These are phyloP conservation scores for Monosporascus cannonballus DNA, from an alignment of 2,329 filamentous ascomycete genomes.

Conservation along the genomic window DNA sequence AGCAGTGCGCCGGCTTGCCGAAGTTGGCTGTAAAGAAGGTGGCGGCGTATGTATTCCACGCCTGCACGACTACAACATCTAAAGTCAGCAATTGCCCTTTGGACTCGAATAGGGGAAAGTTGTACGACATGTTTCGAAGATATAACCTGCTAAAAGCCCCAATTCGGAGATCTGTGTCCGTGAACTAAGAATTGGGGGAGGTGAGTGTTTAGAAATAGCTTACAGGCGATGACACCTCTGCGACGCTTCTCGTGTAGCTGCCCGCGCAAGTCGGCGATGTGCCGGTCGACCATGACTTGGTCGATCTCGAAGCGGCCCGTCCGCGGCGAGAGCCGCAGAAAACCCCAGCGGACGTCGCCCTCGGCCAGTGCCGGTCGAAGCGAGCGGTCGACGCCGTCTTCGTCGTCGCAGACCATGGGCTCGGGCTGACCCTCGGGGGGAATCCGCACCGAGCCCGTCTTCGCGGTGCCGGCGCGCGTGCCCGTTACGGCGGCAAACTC, in stretches of 20 bases:
- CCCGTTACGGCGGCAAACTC: slow-evolving; percentile 36
- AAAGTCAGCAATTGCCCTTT: no score
- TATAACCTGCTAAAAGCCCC: no score
- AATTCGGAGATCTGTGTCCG: no score
- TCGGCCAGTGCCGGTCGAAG: slow-evolving; percentile 32
- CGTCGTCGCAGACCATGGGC: slow-evolving; percentile 5
- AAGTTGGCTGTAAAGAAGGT: slow-evolving; percentile 42
- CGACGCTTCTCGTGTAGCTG: slow-evolving; percentile 38
- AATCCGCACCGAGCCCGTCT: slow-evolving; percentile 35
- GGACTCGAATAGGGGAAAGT: no score
- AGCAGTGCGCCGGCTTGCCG: slow-evolving; percentile 37
- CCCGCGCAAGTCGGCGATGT: slow-evolving; percentile 46
- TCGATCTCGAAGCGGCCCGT: slow-evolving; percentile 48
- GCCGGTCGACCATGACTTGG: slow-evolving; percentile 43
- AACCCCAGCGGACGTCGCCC: slow-evolving; percentile 50
- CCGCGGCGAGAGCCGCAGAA: slow-evolving; percentile 42
- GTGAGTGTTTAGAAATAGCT: no score
- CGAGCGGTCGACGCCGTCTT: no score
- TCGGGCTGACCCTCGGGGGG: slow-evolving; percentile 11
- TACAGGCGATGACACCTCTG: no score
- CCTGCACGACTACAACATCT: slow-evolving; percentile 20
- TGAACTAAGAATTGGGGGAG: no score
- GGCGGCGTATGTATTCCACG: slow-evolving; percentile 40
- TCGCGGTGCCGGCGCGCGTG: slow-evolving; percentile 33
- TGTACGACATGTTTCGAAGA: no score